A percentile compares a stretch with the other conserved stretches of the same genome.
Conservation (phyloP, 257 asterid genomes). For the Leptodermis oblonga region DNA sequence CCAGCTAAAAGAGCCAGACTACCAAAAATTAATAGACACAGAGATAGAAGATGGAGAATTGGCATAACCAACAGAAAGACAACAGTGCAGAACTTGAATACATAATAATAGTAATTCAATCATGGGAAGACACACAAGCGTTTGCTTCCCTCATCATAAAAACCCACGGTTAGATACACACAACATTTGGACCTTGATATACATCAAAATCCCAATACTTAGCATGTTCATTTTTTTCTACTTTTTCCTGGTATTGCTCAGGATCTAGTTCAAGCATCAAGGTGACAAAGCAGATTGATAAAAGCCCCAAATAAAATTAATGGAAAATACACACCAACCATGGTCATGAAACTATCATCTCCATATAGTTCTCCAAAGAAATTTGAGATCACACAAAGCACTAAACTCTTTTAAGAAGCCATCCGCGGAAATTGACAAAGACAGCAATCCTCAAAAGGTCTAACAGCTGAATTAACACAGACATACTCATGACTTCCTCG, state of each 20-base stretch:
- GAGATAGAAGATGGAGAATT: background rate
- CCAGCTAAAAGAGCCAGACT: background rate
- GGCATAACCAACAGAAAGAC: background rate
- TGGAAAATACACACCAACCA: background rate
- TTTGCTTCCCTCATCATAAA: background rate
- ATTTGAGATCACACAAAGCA: background rate
- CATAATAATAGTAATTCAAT: background rate
- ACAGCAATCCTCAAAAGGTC: background rate
- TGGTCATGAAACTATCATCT: background rate
- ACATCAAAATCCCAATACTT: background rate
- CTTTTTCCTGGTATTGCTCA: background rate
- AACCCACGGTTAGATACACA: background rate
- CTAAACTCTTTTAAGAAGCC: background rate
- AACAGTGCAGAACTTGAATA: background rate
- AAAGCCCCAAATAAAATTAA: background rate
- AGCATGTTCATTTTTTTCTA: background rate
- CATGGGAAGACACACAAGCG: background rate
- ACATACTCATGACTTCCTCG: background rate
- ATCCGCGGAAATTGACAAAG: no score
- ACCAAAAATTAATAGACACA: background rate
- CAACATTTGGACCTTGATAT: background rate
- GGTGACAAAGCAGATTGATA: background rate
- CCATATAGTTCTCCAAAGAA: background rate
- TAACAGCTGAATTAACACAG: background rate
- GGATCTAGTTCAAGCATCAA: background rate